Evolutionary conservation across 2,329 filamentous ascomycete genomes (phyloP).

Genomic region (Sporothrix pseudoabietina): DNA sequence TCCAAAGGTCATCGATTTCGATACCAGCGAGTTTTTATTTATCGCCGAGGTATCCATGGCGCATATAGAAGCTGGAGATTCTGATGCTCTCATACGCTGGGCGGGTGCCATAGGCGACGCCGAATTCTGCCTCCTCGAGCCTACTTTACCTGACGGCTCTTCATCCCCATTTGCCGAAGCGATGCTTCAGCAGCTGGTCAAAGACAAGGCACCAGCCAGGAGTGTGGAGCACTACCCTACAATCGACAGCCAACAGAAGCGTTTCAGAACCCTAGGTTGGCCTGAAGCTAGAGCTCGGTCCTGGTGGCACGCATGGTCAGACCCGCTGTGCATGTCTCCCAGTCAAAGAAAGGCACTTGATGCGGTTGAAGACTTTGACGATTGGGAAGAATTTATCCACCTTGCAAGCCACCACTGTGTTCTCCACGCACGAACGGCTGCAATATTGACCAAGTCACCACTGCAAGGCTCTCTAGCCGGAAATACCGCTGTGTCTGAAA

Average conservation of each 20-base stretch:
- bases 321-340: conserved; percentile 63
- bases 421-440: conserved; percentile 60
- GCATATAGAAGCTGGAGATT: conserved; percentile 76
- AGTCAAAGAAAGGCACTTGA: conserved; percentile 66
- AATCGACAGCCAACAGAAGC: conserved; percentile 63
- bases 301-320: conserved; percentile 82
- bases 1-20: conserved; percentile 58
- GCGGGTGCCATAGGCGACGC: conserved; percentile 65
- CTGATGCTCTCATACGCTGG: conserved; percentile 76
- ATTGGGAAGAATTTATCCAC: conserved; percentile 91
- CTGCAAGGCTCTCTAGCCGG: too few relatives aligned
- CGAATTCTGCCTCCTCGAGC: conserved; percentile 82
- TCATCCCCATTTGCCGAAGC: conserved; percentile 82
- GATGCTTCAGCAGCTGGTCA: conserved; percentile 82
- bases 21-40: conserved; percentile 69
- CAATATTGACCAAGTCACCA: background rate
- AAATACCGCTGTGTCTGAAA: too few relatives aligned
- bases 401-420: conserved; percentile 86
- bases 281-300: conserved; percentile 61
- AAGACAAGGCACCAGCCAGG: conserved; percentile 75
- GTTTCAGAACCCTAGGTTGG: conserved; percentile 75
- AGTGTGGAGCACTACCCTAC: conserved; percentile 71
- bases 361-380: conserved; percentile 80
- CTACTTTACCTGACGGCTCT: conserved; percentile 76
- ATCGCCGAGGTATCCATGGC: conserved; percentile 89